Evolutionary conservation across 2,329 filamentous ascomycete genomes (phyloP).

Genomic region (Aureobasidium sp.): DNA sequence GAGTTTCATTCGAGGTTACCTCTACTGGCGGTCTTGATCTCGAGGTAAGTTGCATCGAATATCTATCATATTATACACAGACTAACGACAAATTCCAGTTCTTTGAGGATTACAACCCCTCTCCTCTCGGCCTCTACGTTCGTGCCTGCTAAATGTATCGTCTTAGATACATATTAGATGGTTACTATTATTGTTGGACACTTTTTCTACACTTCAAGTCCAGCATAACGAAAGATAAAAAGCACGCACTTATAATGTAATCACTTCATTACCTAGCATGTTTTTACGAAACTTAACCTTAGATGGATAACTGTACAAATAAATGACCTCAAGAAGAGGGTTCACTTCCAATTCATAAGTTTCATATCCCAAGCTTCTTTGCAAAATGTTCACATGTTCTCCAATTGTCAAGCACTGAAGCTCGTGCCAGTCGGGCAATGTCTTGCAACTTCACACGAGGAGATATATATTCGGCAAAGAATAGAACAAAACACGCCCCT

Average conservation of each 20-base stretch:
- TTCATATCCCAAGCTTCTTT: no score
- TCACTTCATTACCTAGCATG: not conserved
- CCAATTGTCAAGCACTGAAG: not conserved
- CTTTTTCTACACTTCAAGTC: not conserved
- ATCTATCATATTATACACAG: no score
- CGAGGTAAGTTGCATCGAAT: no score
- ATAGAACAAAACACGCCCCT: no score
- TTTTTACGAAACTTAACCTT: not conserved
- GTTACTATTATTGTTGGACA: constrained; percentile 3
- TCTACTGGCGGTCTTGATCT: constrained; percentile 18
- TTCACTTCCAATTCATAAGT: not conserved
- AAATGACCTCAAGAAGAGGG: not conserved
- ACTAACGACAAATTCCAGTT: constrained; percentile 17
- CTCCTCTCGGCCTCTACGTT: constrained; percentile 16
- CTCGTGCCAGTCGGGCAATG: no score
- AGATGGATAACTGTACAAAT: constrained; percentile 5
- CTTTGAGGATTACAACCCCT: constrained; percentile 23
- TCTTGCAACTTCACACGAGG: no score
- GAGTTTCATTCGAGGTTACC: constrained; percentile 22
- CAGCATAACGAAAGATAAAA: constrained; percentile 12
- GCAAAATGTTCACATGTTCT: not conserved
- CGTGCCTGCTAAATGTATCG: constrained; percentile 7
- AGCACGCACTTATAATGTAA: constrained; percentile 11
- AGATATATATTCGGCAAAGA: no score
- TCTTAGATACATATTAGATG: not conserved